Base-by-base conservation (phyloP, 106 monocot genomes). In the Phalaenopsis equestris region DNA sequence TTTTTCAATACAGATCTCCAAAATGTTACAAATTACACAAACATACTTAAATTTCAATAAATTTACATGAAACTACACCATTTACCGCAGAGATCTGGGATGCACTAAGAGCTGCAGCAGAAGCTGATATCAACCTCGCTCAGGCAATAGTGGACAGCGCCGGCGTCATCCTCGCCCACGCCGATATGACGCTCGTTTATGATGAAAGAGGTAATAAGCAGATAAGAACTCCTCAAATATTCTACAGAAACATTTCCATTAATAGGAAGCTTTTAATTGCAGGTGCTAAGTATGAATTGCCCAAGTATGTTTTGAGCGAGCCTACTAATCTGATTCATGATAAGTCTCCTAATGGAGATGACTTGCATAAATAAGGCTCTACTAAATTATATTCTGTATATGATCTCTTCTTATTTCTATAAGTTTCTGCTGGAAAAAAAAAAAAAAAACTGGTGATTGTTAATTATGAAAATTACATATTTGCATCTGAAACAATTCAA, bases 281-380 rank as follows among this genome's bases (percentile, higher is more conserved):
- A 93, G 92, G 92, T 88, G 88, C 92, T 0, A 93, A 90, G 75
- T 93, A 90, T 83, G 90, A 90, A 65, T 68, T 93, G 68, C 92
- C 92, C 10, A 90, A 90, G 81, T 87, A 87, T 61, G 87, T 91
- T 72, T 72, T 91, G 55, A 83, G 91, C 65, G 87, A 89, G 77
- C 91, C 91, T 0, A 85, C 89, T 18, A 91, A 91, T 82, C 85
- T 91, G 78, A 85, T 87, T 83, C 80, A 57, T 64, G 85, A 85
- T 41, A 84, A 70, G 15, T 70, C 38, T 15, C 38, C 70, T 70
- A 36, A 12, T 36, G 70, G 38, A 70, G 70, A 70, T 70, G 39
- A 39, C 70, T 70, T 70, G 70, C 70, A 39, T 39, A 70, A 61
- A 14, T 70, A 39, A 70, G 70, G 70, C 8, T 30, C 30, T 70